Evolutionary conservation across 495 filamentous ascomycete genomes (phyloP).

Genomic region (Bacidia rubella): DNA sequence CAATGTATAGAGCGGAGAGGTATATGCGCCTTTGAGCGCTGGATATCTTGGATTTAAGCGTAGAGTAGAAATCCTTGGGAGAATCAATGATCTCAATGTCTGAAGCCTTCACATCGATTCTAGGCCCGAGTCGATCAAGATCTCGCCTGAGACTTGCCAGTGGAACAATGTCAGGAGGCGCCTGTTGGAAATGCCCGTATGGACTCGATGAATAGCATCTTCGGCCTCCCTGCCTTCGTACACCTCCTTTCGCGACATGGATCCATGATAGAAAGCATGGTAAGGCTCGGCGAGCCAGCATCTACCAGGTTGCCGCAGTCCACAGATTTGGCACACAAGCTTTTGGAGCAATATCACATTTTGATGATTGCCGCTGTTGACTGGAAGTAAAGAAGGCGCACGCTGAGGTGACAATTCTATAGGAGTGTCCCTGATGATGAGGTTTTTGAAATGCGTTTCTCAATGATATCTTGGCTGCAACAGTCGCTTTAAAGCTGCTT

Average conservation of each 20-base stretch:
- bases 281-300: background rate
- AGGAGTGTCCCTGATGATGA: no score
- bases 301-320: background rate
- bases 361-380: background rate
- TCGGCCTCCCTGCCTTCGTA: background rate
- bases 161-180: constrained; percentile 14
- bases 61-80: constrained; percentile 75
- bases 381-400: background rate
- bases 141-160: constrained; percentile 61
- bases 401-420: no score
- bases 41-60: constrained; percentile 75
- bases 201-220: background rate
- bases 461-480: no score
- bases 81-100: constrained; percentile 66
- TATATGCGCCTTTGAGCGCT: constrained; percentile 69
- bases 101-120: constrained; percentile 73
- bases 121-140: constrained; percentile 76
- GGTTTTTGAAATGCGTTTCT: no score
- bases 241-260: background rate
- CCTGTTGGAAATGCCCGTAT: background rate
- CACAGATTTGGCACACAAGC: no score
- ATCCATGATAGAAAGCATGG: background rate
- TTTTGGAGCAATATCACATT: no score
- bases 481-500: no score
- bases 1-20: constrained; percentile 89